These are phyloP conservation scores for Penicillium sp. DNA, from an alignment of 2,329 filamentous ascomycete genomes.

Conservation along the genomic window DNA sequence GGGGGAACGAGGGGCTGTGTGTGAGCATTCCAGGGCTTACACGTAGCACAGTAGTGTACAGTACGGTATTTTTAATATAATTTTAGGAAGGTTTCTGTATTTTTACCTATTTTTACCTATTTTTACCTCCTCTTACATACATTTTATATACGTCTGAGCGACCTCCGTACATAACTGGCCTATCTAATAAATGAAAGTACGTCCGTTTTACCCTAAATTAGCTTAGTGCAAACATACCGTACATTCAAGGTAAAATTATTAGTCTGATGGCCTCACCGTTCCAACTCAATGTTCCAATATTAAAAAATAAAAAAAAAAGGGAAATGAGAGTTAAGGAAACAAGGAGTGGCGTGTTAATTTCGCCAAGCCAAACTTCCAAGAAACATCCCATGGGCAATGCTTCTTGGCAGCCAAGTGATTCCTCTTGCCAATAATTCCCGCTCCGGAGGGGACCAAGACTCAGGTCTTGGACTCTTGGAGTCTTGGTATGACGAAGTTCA, in stretches of 20 bases:
- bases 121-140: too few species aligned
- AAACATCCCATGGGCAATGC: constrained; percentile 14
- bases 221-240: neutral
- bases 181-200: neutral
- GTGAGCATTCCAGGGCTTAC: constrained; percentile 11
- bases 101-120: neutral
- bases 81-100: neutral
- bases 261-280: neutral
- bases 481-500: constrained; percentile 16
- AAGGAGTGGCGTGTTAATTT: neutral
- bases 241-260: neutral
- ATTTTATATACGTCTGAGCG: neutral
- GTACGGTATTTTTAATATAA: neutral
- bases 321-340: neutral
- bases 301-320: too few species aligned
- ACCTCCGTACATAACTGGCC: neutral
- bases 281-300: neutral
- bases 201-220: neutral
- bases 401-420: constrained; percentile 29
- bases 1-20: constrained; percentile 18
- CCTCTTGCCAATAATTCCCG: constrained; percentile 27
- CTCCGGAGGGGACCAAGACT: constrained; percentile 18
- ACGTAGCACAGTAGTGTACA: constrained; percentile 7
- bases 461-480: constrained; percentile 8
- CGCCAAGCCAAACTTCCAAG: constrained; percentile 17